Evolutionary conservation across 345 rosid genomes (phyloP), one percentile per base, ranked within the genome.

Genomic region (Salix brachista): DNA sequence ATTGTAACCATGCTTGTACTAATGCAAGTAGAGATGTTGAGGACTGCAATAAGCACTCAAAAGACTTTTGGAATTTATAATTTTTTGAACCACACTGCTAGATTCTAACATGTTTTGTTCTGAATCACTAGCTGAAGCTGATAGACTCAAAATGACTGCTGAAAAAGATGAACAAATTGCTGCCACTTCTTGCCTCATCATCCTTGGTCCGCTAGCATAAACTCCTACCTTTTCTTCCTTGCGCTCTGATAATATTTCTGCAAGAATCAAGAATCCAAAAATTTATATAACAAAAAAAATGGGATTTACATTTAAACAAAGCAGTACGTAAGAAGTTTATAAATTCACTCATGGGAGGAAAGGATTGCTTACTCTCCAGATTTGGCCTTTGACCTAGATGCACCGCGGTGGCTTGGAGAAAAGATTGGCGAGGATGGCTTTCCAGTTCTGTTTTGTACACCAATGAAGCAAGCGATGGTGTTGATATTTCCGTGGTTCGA

Each of bases 331-430:
- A 32, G 11, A 28, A 14, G 39, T 34, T 30, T 66, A 9, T 30
- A 66, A 32, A 37, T 66, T 66, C 41, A 18, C 25, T 30, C 12
- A 21, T 8, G 41, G 21, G 23, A 21, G 21, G 28, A 19, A 60
- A 67, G 37, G 2, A 78, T 25, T 34, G 76, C 94, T 85, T 85
- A 93, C 99, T 90, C 74, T 77, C 89, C 13, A 95, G 81, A 52
- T 90, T 80, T 58, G 99, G 99, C 54, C 94, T 84, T 79, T 70
- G 82, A 5, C 97, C 95, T 12, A 84, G 87, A 75, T 82, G 84
- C 70, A 92, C 79, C 30, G 64, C 76, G 67, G 92, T 90, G 75
- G 82, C 85, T 50, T 89, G 84, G 4, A 66, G 50, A 23, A 93
- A 71, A 25, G 92, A 83, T 54, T 86, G 88, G 17, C 67, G 84